Base-by-base conservation (phyloP, 2,329 filamentous ascomycete genomes). In the Ascomycota sp. region DNA sequence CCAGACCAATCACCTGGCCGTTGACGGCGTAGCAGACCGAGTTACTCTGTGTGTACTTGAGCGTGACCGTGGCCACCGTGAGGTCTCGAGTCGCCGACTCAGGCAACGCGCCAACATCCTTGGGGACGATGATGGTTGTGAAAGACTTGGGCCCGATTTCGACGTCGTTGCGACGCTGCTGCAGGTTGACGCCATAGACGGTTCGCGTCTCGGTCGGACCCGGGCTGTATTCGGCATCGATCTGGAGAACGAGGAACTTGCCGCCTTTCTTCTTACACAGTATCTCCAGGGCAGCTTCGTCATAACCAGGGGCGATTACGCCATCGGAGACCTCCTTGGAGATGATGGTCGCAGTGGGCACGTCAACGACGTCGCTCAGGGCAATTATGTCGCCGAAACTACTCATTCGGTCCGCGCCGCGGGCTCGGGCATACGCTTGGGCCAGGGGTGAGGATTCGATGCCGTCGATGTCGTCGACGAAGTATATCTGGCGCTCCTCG, bases 21-120 rank as follows among this genome's bases (percentile, higher is more conserved):
- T 92, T 85, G 38, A 82, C 65, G 32, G 89, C 85, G 51, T 95
- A 98, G 69, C 86, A 95, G 38, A 98, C 89, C 19, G 85, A 94
- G 69, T 98, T 98, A 50, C 83, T 93, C 59, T 98, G 85, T 1
- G 89, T 98, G 63, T 93, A 98, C 61, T 98, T 98, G 44, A 95
- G 67, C 22, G 89, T 83, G 47, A 98, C 94, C 32, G 89, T 98
- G 32, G 89, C 89, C 28, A 98, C 77, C 20, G 86, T 85, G 39
- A 98, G 63, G 47, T 98, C 89, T 36, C 86, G 75, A 36, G 86
- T 65, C 30, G 89, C 89, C 32, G 69, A 66, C 45, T 89, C 81
- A 24, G 85, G 69, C 13, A 98, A 68, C 12, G 68, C 53, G 24
- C 61, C 56, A 30, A 71, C 65, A 43, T 81, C 73, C 61, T 92